phyloP scores from a whole-genome alignment of 1,139 yeast genomes.

The Nakaseomyces kungkrabaensis region DNA sequence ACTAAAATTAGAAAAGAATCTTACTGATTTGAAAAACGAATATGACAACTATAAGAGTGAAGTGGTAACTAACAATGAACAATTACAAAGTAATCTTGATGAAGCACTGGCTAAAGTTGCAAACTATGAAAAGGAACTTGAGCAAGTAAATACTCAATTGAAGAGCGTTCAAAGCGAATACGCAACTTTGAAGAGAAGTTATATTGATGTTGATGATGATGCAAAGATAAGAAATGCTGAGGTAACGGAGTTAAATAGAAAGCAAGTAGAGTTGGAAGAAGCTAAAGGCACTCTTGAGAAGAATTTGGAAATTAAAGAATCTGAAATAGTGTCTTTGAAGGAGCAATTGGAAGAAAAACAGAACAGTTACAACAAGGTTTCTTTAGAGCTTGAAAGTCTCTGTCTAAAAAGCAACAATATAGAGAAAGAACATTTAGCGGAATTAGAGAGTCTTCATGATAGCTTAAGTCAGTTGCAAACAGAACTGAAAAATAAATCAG shows the following conservation, averaged over 20 bases:
- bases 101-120: not conserved
- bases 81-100: slow-evolving; percentile 8
- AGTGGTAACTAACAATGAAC: slow-evolving; percentile 8
- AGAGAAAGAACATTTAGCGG: slow-evolving; percentile 31
- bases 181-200: slow-evolving; percentile 11
- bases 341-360: slow-evolving; percentile 15
- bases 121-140: not conserved
- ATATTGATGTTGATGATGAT: slow-evolving; percentile 22
- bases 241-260: slow-evolving; percentile 17
- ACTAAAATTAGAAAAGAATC: slow-evolving; percentile 7
- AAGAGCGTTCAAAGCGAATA: slow-evolving; percentile 6
- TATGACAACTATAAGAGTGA: slow-evolving; percentile 10
- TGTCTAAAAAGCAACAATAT: slow-evolving; percentile 20
- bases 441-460: slow-evolving; percentile 30
- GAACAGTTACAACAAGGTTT: slow-evolving; percentile 20
- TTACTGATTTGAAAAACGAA: slow-evolving; percentile 8
- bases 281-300: slow-evolving; percentile 14
- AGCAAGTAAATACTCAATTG: not conserved
- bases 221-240: slow-evolving; percentile 23
- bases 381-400: slow-evolving; percentile 20
- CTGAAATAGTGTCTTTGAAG: slow-evolving; percentile 14
- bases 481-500: slow-evolving; percentile 23
- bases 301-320: slow-evolving; percentile 13
- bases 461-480: slow-evolving; percentile 28
- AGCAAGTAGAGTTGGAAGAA: slow-evolving; percentile 16